phyloP scores from a whole-genome alignment of 2,329 filamentous ascomycete species.

The Fusarium odoratissimum region DNA sequence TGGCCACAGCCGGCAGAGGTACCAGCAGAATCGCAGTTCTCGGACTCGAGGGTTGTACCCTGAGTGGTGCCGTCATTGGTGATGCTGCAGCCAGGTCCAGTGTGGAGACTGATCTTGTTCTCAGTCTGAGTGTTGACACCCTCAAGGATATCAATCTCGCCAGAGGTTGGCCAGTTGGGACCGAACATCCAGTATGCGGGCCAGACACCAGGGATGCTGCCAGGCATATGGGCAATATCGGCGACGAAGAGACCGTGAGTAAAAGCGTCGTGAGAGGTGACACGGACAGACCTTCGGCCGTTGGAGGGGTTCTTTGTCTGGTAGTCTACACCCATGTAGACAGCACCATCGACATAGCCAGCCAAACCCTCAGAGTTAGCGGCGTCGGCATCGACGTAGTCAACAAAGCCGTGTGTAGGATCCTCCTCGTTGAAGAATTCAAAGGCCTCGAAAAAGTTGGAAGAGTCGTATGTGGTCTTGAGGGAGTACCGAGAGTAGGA shows the following conservation, averaged over 20 bases:
- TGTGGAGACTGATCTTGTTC: conserved; percentile 77
- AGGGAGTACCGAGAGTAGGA: conserved; percentile 56
- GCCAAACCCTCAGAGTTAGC: conserved; percentile 70
- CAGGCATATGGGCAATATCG: conserved; percentile 82
- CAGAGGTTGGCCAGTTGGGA: conserved; percentile 74
- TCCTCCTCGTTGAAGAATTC: conserved; percentile 69
- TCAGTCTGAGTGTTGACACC: conserved; percentile 73
- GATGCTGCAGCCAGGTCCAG: conserved; percentile 69
- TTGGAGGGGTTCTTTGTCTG: conserved; percentile 63
- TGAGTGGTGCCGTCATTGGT: conserved; percentile 59
- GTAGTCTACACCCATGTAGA: conserved; percentile 78
- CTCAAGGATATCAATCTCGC: conserved; percentile 86
- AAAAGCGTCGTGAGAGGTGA: conserved; percentile 75
- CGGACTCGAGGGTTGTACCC: conserved; percentile 58
- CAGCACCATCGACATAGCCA: conserved; percentile 62
- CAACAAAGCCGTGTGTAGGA: conserved; percentile 80
- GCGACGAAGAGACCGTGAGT: conserved; percentile 77
- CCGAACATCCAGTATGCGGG: conserved; percentile 79
- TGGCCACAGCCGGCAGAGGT: conserved; percentile 71
- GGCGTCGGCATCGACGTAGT: conserved; percentile 70
- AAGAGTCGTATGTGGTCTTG: conserved; percentile 59
- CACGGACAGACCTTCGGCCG: conserved; percentile 77
- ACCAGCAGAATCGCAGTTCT: conserved; percentile 67
- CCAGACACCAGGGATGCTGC: conserved; percentile 77
- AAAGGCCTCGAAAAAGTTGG: conserved; percentile 68